Base-by-base conservation (phyloP, 148 eudicot genomes). In the Rheum nobile region DNA sequence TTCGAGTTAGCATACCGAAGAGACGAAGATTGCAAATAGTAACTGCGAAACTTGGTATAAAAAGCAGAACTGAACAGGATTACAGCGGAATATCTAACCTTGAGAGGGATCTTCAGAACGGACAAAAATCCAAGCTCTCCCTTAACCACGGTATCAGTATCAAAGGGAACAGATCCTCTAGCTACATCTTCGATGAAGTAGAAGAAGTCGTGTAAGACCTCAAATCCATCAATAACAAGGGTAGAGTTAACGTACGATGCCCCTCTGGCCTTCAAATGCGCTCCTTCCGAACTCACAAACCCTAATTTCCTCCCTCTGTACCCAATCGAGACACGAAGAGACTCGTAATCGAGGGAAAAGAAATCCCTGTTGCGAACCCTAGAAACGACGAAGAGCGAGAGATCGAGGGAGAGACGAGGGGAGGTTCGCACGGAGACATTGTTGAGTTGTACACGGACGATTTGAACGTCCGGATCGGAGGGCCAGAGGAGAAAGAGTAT, bases 181-280 rank as follows among this genome's bases (percentile, higher is more conserved):
- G 91, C 87, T 57, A 87, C 72, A 78, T 88, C 91, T 29, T 77
- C 86, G 31, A 88, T 72, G 75, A 88, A 78, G 37, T 85, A 84
- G 26, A 88, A 22, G 21, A 82, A 69, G 80, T 88, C 91, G 67
- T 88, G 91, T 26, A 88, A 72, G 48, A 88, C 79, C 76, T 82
- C 73, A 55, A 82, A 75, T 24, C 87, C 88, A 57, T 87, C 75
- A 19, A 85, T 47, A 2, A 50, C 73, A 52, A 85, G 78, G 26
- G 83, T 82, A 1, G 91, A 86, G 72, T 84, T 71, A 8, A 88
- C 84, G 43, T 85, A 82, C 24, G 87, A 80, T 5, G 82, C 75
- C 0, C 77, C 79, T 9, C 83, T 74, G 0, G 87, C 87, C 67
- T 71, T 80, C 32, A 85, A 44, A 2, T 31, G 16, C 1, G 86